phyloP scores from a whole-genome alignment of 352 stramenopile genomes.

The Pythium chondricola region DNA sequence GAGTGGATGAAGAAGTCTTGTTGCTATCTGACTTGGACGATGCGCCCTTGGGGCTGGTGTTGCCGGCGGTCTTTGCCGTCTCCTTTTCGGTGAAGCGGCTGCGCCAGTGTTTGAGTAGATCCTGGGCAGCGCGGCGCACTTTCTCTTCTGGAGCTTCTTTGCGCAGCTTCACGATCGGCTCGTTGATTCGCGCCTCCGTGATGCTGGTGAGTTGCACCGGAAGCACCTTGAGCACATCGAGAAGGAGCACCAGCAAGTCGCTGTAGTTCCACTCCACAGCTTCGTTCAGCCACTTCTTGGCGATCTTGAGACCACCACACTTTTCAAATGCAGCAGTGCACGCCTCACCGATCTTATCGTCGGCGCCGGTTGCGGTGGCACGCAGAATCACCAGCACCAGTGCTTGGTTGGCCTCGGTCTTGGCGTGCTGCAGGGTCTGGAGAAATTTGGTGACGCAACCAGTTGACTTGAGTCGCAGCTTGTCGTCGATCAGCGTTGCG shows the following conservation, averaged over 20 bases:
- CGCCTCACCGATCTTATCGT: constrained; percentile 48
- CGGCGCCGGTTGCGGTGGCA: constrained; percentile 44
- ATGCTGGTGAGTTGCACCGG: constrained; percentile 83
- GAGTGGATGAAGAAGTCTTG: constrained; percentile 6
- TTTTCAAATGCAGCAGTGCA: constrained; percentile 69
- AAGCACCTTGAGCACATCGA: constrained; percentile 76
- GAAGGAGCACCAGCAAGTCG: constrained; percentile 70
- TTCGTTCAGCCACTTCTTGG: constrained; percentile 69
- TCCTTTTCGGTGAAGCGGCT: constrained; percentile 83
- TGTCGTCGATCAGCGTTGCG: constrained; percentile 47
- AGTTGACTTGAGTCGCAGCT: constrained; percentile 43
- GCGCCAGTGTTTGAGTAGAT: constrained; percentile 83
- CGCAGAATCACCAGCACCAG: constrained; percentile 67
- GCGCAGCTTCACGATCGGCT: constrained; percentile 82
- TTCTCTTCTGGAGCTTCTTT: constrained; percentile 75
- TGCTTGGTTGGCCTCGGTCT: constrained; percentile 66
- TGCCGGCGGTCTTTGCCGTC: constrained; percentile 24
- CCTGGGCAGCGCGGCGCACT: constrained; percentile 70
- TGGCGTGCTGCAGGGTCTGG: constrained; percentile 45
- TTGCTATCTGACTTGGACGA: constrained; percentile 1
- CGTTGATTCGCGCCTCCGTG: constrained; percentile 83
- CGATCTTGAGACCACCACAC: constrained; percentile 63
- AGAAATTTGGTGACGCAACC: constrained; percentile 52
- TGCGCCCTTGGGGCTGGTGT: constrained; percentile 12
- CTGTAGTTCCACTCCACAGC: constrained; percentile 76